A percentile compares a stretch with the other conserved stretches of the same genome.
These are phyloP conservation scores for Besnoitia besnoiti DNA, from an alignment of 169 alveolate genomes.

Conservation along the genomic window DNA sequence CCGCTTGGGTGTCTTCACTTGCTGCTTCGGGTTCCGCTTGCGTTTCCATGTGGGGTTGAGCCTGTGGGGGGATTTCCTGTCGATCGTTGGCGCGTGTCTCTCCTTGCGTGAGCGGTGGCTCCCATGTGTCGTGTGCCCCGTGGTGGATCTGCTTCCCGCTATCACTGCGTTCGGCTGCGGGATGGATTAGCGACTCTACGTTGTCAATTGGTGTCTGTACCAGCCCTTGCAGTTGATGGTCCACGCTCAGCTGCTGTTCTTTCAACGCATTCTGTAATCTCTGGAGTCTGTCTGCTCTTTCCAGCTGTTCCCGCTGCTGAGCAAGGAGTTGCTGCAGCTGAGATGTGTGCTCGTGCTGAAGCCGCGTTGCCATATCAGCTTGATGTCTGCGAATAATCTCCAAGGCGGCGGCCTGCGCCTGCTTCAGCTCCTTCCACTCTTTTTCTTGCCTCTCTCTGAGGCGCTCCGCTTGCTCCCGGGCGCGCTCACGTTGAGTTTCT, in stretches of 20 bases:
- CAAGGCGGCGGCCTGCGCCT: not conserved
- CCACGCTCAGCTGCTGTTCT: not conserved
- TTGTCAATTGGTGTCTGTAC: not conserved
- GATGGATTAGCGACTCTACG: not conserved
- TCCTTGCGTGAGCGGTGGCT: too few relatives aligned
- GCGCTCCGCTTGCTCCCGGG: not conserved
- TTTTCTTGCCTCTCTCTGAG: not conserved
- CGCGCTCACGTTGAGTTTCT: not conserved
- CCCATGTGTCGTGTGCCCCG: too few relatives aligned
- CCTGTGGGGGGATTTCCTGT: not conserved
- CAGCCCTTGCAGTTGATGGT: not conserved
- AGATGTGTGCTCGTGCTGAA: not conserved
- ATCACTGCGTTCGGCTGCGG: too few relatives aligned
- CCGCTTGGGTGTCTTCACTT: not conserved
- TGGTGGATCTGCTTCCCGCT: too few relatives aligned
- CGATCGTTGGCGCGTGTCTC: too few relatives aligned
- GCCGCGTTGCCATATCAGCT: not conserved
- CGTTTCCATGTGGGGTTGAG: not conserved
- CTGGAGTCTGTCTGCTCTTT: not conserved
- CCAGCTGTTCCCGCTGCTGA: not conserved
- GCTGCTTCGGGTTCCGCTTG: not conserved
- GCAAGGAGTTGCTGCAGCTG: not conserved
- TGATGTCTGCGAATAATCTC: not conserved
- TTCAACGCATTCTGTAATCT: not conserved
- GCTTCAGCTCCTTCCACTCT: not conserved